Evolutionary conservation across 768 basidiomycete genomes (phyloP).

Genomic region (Coprinopsis sp.): DNA sequence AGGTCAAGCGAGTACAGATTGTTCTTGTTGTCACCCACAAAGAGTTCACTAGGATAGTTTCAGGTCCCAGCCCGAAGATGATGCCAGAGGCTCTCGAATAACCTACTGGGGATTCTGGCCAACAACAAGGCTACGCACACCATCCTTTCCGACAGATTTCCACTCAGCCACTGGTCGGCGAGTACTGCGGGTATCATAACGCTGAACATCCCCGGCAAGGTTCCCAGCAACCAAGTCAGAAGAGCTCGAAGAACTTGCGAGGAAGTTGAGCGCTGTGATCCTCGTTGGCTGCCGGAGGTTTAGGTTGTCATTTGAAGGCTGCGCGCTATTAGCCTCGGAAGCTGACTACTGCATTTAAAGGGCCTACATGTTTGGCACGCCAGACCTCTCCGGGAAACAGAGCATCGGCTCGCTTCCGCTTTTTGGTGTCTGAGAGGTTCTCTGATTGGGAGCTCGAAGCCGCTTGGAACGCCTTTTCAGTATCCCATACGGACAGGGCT

Average conservation of each 20-base stretch:
- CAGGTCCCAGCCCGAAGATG: too few relatives aligned
- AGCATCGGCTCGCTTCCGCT: slow-evolving; percentile 53
- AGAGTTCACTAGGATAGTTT: slow-evolving; percentile 59
- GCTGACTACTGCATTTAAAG: background rate
- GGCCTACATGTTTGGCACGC: slow-evolving; percentile 75
- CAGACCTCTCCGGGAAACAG: slow-evolving; percentile 73
- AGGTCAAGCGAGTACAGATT: slow-evolving; percentile 64
- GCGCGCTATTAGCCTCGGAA: background rate
- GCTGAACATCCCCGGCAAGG: slow-evolving; percentile 64
- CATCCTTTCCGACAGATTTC: slow-evolving; percentile 52
- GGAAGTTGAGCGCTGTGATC: slow-evolving; percentile 62
- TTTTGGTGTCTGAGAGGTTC: slow-evolving; percentile 31
- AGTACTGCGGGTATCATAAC: slow-evolving; percentile 72
- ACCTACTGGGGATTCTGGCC: slow-evolving; percentile 65
- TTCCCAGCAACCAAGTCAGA: slow-evolving; percentile 69
- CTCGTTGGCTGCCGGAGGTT: slow-evolving; percentile 75
- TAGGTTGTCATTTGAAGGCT: slow-evolving; percentile 73
- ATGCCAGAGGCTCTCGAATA: too few relatives aligned
- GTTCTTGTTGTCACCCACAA: slow-evolving; percentile 61
- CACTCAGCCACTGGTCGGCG: slow-evolving; percentile 68
- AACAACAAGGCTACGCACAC: slow-evolving; percentile 55
- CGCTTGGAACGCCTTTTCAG: slow-evolving; percentile 48
- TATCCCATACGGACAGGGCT: slow-evolving; percentile 76
- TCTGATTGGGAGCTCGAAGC: slow-evolving; percentile 18
- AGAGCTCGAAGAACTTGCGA: slow-evolving; percentile 34